A percentile compares a stretch with the other conserved stretches of the same genome.
Evolutionary conservation across 305 asterid genomes (phyloP).

Genomic region (Stenogyne calaminthoides): DNA sequence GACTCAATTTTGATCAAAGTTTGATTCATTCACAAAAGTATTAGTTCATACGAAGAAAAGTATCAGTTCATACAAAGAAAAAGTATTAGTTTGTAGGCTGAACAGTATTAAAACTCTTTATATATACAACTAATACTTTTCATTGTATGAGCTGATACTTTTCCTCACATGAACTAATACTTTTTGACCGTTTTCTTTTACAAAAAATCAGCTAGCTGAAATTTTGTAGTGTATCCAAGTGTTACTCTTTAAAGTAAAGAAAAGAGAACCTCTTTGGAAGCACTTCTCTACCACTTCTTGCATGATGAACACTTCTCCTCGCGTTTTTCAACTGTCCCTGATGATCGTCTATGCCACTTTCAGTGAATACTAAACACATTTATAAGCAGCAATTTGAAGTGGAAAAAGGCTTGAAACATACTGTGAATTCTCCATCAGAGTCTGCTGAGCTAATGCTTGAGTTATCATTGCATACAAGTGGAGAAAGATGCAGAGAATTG

Average conservation of each 20-base stretch:
- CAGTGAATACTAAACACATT: constrained; percentile 26
- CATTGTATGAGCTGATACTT: too few species aligned
- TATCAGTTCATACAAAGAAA: too few species aligned
- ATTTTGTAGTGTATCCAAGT: too few species aligned
- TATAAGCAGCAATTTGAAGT: constrained; percentile 8
- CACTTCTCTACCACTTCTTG: constrained; percentile 40
- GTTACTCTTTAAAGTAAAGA: not conserved
- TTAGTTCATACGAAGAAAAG: too few species aligned
- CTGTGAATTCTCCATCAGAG: constrained; percentile 56
- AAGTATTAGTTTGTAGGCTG: too few species aligned
- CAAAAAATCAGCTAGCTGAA: too few species aligned
- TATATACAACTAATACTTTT: too few species aligned
- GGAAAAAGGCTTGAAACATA: constrained; percentile 43
- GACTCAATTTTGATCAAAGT: too few species aligned
- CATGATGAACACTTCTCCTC: constrained; percentile 38
- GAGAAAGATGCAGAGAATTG: constrained; percentile 43
- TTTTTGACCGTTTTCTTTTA: too few species aligned
- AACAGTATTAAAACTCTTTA: too few species aligned
- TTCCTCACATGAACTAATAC: too few species aligned
- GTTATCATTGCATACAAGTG: constrained; percentile 41
- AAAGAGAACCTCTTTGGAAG: constrained; percentile 56
- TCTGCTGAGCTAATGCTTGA: constrained; percentile 58
- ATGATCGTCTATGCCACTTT: constrained; percentile 44
- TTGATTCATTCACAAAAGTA: too few species aligned
- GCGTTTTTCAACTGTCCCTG: constrained; percentile 55